Evolutionary conservation across 139 green algal species (phyloP).

Genomic region (Tetradesmus obliquus): DNA sequence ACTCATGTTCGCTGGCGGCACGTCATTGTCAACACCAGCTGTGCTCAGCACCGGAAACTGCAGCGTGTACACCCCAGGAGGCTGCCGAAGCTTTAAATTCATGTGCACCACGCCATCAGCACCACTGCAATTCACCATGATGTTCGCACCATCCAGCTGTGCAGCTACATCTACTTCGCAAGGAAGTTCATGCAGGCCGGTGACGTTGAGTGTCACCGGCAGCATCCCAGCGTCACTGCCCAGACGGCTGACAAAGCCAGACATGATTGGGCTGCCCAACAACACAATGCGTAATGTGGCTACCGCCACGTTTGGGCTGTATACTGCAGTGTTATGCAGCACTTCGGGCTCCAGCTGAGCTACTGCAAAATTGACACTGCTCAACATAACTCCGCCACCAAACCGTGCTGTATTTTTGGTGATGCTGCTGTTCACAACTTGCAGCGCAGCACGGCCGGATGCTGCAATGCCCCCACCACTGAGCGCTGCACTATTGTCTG

Average conservation of each 20-base stretch:
- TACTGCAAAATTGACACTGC: background rate
- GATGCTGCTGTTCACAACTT: background rate
- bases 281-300: background rate
- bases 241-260: background rate
- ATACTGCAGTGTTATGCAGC: background rate
- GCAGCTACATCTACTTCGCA: background rate
- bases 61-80: background rate
- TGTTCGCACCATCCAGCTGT: background rate
- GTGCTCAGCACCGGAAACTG: background rate
- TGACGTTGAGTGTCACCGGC: background rate
- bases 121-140: background rate
- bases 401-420: background rate
- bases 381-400: background rate
- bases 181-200: background rate
- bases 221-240: background rate
- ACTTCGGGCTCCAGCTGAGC: background rate
- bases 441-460: background rate
- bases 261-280: background rate
- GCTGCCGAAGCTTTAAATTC: background rate
- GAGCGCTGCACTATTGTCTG: background rate
- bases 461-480: background rate
- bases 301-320: background rate
- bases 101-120: background rate
- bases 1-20: background rate
- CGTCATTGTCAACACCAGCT: background rate